A percentile compares a stretch with the other conserved stretches of the same genome.
These are phyloP conservation scores for Torulaspora globosa DNA, from an alignment of 1,139 yeast genomes.

Conservation along the genomic window DNA sequence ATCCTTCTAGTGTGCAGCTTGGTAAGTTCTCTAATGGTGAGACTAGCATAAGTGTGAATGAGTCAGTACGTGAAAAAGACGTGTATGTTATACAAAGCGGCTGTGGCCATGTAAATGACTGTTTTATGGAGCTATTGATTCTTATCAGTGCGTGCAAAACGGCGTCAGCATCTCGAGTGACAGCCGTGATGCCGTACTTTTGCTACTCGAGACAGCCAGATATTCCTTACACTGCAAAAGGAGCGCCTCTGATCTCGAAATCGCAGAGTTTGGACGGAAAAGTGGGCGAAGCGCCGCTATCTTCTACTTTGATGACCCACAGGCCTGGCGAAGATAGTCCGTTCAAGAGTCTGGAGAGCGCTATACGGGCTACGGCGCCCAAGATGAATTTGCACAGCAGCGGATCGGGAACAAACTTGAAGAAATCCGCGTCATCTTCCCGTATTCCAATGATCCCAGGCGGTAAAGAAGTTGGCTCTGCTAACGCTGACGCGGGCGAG, in stretches of 20 bases:
- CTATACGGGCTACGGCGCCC: slow-evolving; percentile 20
- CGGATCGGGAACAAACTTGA: slow-evolving; percentile 11
- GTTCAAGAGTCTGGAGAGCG: slow-evolving; percentile 22
- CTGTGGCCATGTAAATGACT: slow-evolving; percentile 89
- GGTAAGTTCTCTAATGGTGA: slow-evolving; percentile 80
- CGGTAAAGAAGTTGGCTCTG: slow-evolving; percentile 27
- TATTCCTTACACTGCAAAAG: slow-evolving; percentile 71
- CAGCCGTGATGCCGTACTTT: slow-evolving; percentile 91
- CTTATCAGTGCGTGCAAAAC: slow-evolving; percentile 93
- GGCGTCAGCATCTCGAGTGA: slow-evolving; percentile 88
- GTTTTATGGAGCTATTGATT: slow-evolving; percentile 79
- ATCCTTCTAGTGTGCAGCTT: slow-evolving; percentile 54
- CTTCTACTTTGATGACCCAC: slow-evolving; percentile 22
- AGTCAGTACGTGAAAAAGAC: slow-evolving; percentile 89
- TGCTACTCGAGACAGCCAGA: slow-evolving; percentile 97
- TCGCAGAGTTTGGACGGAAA: slow-evolving; percentile 51
- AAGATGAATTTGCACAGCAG: slow-evolving; percentile 1
- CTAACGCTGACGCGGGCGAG: slow-evolving; percentile 31
- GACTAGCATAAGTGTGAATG: slow-evolving; percentile 76
- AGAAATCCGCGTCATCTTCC: slow-evolving; percentile 27
- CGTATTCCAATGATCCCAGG: slow-evolving; percentile 38
- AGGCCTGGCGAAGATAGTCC: slow-evolving; percentile 28
- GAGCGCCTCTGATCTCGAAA: slow-evolving; percentile 54
- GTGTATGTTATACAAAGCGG: slow-evolving; percentile 69
- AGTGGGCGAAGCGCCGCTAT: slow-evolving; percentile 1